Conservation (phyloP, 495 filamentous ascomycete genomes). For the Baudoinia panamericana region DNA sequence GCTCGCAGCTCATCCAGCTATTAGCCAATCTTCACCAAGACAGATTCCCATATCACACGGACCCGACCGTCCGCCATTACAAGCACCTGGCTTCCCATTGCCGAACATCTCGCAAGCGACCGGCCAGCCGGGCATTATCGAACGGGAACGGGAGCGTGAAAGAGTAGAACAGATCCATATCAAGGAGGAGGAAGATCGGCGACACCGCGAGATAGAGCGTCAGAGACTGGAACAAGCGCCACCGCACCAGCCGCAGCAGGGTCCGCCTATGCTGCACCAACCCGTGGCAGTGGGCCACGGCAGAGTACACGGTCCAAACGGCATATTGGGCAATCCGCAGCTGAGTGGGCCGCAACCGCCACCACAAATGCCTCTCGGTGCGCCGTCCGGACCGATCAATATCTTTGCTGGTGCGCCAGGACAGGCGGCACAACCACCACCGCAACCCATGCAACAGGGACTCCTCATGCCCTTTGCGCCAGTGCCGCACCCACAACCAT, state of each 20-base stretch:
- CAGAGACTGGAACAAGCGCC: slow-evolving; percentile 42
- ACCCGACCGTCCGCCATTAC: slow-evolving; percentile 3
- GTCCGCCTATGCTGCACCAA: slow-evolving; percentile 70
- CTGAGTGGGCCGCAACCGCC: slow-evolving; percentile 37
- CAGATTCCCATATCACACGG: slow-evolving; percentile 1
- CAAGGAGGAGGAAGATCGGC: slow-evolving; percentile 44
- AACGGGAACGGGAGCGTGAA: slow-evolving; percentile 14
- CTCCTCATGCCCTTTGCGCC: slow-evolving; percentile 27
- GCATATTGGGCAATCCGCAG: slow-evolving; percentile 61
- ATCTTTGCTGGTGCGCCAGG: slow-evolving; percentile 56
- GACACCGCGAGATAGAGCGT: slow-evolving; percentile 49
- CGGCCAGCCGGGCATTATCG: too few relatives aligned
- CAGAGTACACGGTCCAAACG: slow-evolving; percentile 76
- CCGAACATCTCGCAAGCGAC: slow-evolving; percentile 18
- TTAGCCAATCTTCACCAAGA: slow-evolving; percentile 19
- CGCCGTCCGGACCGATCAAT: slow-evolving; percentile 48
- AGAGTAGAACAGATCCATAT: slow-evolving; percentile 20
- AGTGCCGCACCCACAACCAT: slow-evolving; percentile 11
- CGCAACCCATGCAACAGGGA: slow-evolving; percentile 31
- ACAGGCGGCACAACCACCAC: slow-evolving; percentile 44
- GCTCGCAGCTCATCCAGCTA: slow-evolving; percentile 13
- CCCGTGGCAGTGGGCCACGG: slow-evolving; percentile 56
- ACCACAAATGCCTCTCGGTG: slow-evolving; percentile 44
- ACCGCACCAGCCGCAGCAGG: slow-evolving; percentile 64
- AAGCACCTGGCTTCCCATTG: slow-evolving; percentile 13